A percentile compares a stretch with the other conserved stretches of the same genome.
Evolutionary conservation across 768 basidiomycete species (phyloP).

Genomic region (Brasilioporus rufonigricans): DNA sequence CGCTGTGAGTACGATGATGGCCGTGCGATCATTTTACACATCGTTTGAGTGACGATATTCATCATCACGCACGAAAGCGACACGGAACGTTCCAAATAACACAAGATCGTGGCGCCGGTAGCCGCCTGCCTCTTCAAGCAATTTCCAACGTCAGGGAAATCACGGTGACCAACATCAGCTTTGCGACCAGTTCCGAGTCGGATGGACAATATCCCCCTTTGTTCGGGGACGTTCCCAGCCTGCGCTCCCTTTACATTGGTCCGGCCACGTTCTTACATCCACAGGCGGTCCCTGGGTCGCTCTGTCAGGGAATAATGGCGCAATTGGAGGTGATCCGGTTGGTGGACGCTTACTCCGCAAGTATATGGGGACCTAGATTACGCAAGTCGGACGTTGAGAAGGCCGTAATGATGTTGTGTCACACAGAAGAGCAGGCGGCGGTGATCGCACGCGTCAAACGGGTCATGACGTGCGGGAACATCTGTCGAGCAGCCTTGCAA

Average conservation of each 20-base stretch:
- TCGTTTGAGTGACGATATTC: neutral
- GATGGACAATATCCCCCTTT: conserved; percentile 21
- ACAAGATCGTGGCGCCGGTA: conserved; percentile 26
- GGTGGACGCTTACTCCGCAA: conserved; percentile 53
- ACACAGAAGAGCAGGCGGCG: conserved; percentile 8
- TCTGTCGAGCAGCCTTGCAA: too few species aligned
- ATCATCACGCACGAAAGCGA: neutral
- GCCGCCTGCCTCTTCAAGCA: conserved; percentile 25
- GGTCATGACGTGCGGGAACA: conserved; percentile 50
- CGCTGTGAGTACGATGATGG: conserved; percentile 41
- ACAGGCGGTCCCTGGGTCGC: conserved; percentile 36
- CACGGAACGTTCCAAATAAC: too few species aligned
- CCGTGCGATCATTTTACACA: too few species aligned
- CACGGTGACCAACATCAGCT: conserved; percentile 46
- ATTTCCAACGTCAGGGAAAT: conserved; percentile 41
- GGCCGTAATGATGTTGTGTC: conserved; percentile 20
- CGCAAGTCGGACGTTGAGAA: conserved; percentile 48
- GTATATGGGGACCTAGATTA: conserved; percentile 58
- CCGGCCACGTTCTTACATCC: conserved; percentile 49
- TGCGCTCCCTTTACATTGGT: conserved; percentile 46
- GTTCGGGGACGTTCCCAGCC: conserved; percentile 37
- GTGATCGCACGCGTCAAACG: conserved; percentile 35
- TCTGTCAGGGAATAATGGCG: conserved; percentile 24
- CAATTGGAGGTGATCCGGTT: conserved; percentile 38
- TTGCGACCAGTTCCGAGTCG: conserved; percentile 26